These are phyloP conservation scores for Cytospora paraplurivora DNA, from an alignment of 2,329 filamentous ascomycete genomes.

Conservation along the genomic window DNA sequence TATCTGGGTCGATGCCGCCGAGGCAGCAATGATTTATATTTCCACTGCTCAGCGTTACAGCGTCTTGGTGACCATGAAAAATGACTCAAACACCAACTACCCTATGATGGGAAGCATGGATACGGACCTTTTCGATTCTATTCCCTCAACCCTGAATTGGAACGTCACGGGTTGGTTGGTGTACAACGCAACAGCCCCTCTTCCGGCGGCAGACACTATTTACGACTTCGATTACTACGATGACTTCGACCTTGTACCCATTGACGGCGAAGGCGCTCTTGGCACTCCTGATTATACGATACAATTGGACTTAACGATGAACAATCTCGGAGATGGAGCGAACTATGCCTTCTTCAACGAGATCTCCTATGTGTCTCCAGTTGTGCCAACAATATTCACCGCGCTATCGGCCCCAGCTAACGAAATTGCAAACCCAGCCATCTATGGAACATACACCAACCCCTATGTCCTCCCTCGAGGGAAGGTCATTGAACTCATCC, in stretches of 20 bases:
- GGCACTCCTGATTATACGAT: slow-evolving; percentile 65
- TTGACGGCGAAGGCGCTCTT: slow-evolving; percentile 64
- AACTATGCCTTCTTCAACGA: slow-evolving; percentile 77
- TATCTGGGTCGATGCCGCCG: slow-evolving; percentile 63
- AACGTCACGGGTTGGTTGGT: slow-evolving; percentile 68
- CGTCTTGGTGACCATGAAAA: slow-evolving; percentile 64
- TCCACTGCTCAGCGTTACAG: slow-evolving; percentile 68
- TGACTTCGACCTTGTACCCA: slow-evolving; percentile 70
- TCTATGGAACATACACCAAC: slow-evolving; percentile 70
- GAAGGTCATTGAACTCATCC: slow-evolving; percentile 70
- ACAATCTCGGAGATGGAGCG: slow-evolving; percentile 67
- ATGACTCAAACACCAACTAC: slow-evolving; percentile 64
- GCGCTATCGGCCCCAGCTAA: slow-evolving; percentile 60
- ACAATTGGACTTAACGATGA: slow-evolving; percentile 65
- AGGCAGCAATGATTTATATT: slow-evolving; percentile 66
- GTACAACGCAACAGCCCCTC: slow-evolving; percentile 51
- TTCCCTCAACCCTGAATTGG: slow-evolving; percentile 69
- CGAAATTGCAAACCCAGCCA: slow-evolving; percentile 58
- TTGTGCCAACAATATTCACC: slow-evolving; percentile 80
- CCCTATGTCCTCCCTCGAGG: slow-evolving; percentile 68
- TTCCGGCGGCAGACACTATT: slow-evolving; percentile 56
- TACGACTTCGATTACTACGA: slow-evolving; percentile 60
- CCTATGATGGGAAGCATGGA: slow-evolving; percentile 72
- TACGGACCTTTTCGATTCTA: slow-evolving; percentile 64
- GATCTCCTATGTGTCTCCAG: slow-evolving; percentile 72